Conservation (phyloP, 2,329 filamentous ascomycete species). For the Coniochaeta sp. region DNA sequence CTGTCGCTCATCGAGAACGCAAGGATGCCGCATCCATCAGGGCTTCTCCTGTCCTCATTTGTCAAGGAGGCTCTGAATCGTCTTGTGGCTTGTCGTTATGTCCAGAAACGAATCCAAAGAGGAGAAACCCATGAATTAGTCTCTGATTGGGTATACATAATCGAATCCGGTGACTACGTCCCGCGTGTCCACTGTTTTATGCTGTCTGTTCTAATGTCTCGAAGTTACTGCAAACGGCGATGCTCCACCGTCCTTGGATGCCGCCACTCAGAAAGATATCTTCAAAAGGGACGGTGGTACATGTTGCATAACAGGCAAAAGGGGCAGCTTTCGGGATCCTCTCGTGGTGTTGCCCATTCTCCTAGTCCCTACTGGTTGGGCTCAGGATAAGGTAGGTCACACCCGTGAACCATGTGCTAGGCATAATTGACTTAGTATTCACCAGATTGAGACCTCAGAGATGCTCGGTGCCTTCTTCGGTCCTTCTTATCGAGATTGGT, state of each 20-base stretch:
- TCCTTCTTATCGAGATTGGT: constrained; percentile 21
- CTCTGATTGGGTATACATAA: background rate
- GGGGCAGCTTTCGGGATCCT: background rate
- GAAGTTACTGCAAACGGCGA: background rate
- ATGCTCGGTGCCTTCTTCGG: constrained; percentile 18
- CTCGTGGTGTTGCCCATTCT: background rate
- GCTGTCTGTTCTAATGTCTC: background rate
- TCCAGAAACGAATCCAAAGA: background rate
- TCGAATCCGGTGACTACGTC: background rate
- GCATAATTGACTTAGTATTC: too few relatives aligned
- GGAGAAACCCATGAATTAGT: background rate
- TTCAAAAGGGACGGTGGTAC: background rate
- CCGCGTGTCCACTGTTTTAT: background rate
- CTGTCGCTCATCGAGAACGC: constrained; percentile 6
- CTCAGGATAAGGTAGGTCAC: background rate
- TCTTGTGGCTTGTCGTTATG: background rate
- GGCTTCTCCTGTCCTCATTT: constrained; percentile 4
- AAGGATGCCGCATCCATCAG: constrained; percentile 5
- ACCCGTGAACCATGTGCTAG: too few relatives aligned
- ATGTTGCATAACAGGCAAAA: background rate
- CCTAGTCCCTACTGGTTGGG: background rate
- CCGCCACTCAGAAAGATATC: background rate
- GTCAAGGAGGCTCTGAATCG: constrained; percentile 6
- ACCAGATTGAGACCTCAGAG: too few relatives aligned
- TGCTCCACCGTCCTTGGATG: background rate